These are phyloP conservation scores for Coemansia sp. DNA, from an alignment of 192 early-diverging fungal genomes.

Conservation along the genomic window DNA sequence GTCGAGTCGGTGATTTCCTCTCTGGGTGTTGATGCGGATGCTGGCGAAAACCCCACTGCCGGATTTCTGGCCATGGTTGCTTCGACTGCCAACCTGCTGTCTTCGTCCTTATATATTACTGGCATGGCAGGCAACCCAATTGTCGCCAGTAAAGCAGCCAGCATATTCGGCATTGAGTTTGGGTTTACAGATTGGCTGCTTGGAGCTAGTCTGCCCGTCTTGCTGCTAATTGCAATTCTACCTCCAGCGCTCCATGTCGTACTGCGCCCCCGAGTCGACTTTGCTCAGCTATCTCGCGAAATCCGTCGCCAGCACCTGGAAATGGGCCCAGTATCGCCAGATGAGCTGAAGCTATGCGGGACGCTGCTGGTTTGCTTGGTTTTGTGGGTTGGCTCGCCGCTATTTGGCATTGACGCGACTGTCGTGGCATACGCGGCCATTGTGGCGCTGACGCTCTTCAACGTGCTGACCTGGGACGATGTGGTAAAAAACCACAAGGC, in stretches of 20 bases:
- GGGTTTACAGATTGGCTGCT: constrained; percentile 61
- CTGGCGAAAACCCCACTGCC: constrained; percentile 41
- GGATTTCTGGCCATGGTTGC: constrained; percentile 61
- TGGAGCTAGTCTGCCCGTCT: constrained; percentile 53
- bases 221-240: constrained; percentile 32
- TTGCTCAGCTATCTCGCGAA: constrained; percentile 12
- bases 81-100: constrained; percentile 64
- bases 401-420: constrained; percentile 59
- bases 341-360: constrained; percentile 49
- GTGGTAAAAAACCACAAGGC: constrained; percentile 62
- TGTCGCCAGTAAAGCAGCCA: constrained; percentile 56
- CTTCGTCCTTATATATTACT: constrained; percentile 69
- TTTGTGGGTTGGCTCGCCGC: constrained; percentile 60
- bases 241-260: constrained; percentile 28
- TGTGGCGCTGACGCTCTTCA: constrained; percentile 52
- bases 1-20: constrained; percentile 60
- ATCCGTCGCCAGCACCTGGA: constrained; percentile 17
- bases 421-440: constrained; percentile 68
- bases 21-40: constrained; percentile 40
- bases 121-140: constrained; percentile 74
- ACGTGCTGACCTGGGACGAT: constrained; percentile 64
- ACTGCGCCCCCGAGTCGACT: constrained; percentile 31
- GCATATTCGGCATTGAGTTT: constrained; percentile 63
- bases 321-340: constrained; percentile 18
- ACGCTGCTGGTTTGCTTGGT: constrained; percentile 55